phyloP scores from a whole-genome alignment of 768 basidiomycete species.

The Termitomyces sp. region DNA sequence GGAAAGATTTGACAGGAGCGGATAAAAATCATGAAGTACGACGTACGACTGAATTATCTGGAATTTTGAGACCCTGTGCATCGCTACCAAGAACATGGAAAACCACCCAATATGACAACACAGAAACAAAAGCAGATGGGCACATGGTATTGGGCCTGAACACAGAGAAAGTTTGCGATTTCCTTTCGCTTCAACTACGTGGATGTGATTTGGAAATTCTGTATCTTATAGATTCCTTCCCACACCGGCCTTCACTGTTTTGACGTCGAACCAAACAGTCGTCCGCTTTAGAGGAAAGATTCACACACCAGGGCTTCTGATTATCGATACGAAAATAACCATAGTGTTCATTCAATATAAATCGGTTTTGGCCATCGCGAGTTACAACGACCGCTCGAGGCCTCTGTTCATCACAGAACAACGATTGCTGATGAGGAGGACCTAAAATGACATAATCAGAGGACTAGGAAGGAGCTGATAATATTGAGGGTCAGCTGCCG shows the following conservation, averaged over 20 bases:
- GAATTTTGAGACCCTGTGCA: slow-evolving; percentile 9
- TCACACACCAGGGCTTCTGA: background rate
- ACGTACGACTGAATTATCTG: slow-evolving; percentile 27
- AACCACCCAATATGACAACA: background rate
- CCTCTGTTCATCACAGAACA: background rate
- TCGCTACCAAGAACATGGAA: background rate
- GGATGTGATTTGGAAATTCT: background rate
- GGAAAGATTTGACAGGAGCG: background rate
- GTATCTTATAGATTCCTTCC: no score
- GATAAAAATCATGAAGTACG: background rate
- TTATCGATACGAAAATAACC: no score
- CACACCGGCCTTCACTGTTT: background rate
- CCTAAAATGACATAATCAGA: background rate
- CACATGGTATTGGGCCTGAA: background rate
- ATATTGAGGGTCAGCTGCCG: background rate
- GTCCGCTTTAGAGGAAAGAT: background rate
- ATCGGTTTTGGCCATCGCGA: background rate
- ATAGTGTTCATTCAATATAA: background rate
- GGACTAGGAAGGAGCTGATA: background rate
- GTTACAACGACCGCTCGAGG: background rate
- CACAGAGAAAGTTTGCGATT: background rate
- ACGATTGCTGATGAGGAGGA: background rate
- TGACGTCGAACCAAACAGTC: background rate
- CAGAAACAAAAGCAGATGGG: background rate
- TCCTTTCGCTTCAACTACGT: background rate